A percentile compares a stretch with the other conserved stretches of the same genome.
These are phyloP conservation scores for Conticribra weissflogii DNA, from an alignment of 108 stramenopile species.

Conservation along the genomic window DNA sequence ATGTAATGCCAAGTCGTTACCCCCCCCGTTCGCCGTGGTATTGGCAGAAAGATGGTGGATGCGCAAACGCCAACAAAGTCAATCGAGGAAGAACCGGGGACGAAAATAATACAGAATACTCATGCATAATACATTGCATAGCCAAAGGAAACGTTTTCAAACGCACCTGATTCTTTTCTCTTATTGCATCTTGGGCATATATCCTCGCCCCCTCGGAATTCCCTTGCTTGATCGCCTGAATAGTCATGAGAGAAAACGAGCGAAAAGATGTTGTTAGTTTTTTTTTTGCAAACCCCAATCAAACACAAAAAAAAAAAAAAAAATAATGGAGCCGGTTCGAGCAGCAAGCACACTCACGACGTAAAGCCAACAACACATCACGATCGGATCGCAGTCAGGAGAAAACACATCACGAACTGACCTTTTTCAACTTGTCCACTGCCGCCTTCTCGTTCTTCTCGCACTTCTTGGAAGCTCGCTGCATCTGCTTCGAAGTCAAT, in stretches of 20 bases:
- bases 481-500: conserved; percentile 97
- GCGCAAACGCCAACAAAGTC: background rate
- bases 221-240: conserved; percentile 85
- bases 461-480: conserved; percentile 92
- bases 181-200: conserved; percentile 98
- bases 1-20: no score
- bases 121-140: no score
- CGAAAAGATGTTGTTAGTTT: no score
- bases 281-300: no score
- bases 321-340: background rate
- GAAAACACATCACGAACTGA: conserved; percentile 38
- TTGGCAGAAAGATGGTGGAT: background rate
- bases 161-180: conserved; percentile 95
- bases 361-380: background rate
- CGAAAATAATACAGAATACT: no score
- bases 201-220: conserved; percentile 96
- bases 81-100: background rate
- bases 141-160: no score
- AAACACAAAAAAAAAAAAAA: conserved; percentile 5
- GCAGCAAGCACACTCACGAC: background rate
- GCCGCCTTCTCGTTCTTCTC: conserved; percentile 95
- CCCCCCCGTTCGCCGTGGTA: no score
- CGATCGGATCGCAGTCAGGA: no score
- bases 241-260: no score
- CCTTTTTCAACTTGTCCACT: conserved; percentile 91